Percentiles rank a stretch among this genome's conserved stretches.
These are phyloP conservation scores for Metschnikowia anglica DNA, from an alignment of 805 yeast species.

Conservation along the genomic window DNA sequence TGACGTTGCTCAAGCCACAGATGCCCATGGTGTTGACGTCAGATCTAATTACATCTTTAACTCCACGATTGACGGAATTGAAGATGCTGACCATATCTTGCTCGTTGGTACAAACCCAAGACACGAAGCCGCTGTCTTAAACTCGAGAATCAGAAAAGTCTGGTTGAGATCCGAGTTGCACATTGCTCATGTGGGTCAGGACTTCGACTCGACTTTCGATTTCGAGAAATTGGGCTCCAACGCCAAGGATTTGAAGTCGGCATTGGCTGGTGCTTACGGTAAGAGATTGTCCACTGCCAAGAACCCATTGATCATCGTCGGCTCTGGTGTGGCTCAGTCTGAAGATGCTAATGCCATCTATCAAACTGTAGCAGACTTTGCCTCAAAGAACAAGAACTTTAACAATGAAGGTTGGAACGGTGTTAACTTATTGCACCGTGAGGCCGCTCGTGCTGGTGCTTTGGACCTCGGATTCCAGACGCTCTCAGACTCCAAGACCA, in stretches of 20 bases:
- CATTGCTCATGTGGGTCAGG: conserved; percentile 70
- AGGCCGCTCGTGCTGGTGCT: conserved; percentile 86
- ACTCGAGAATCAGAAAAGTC: conserved; percentile 76
- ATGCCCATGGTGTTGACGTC: conserved; percentile 66
- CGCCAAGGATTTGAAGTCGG: conserved; percentile 54
- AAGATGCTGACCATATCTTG: conserved; percentile 77
- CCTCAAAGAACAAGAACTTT: conserved; percentile 53
- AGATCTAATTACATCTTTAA: conserved; percentile 80
- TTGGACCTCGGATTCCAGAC: conserved; percentile 77
- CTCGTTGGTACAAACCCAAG: conserved; percentile 86
- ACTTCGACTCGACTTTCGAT: conserved; percentile 74
- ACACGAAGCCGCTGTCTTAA: conserved; percentile 85
- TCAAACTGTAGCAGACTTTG: conserved; percentile 61
- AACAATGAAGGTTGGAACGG: conserved; percentile 79
- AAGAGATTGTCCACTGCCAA: conserved; percentile 62
- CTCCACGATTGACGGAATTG: conserved; percentile 75
- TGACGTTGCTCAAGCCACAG: conserved; percentile 59
- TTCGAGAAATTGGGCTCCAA: conserved; percentile 61
- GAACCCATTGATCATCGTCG: conserved; percentile 76
- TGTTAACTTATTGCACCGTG: conserved; percentile 74
- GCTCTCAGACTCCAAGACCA: conserved; percentile 43
- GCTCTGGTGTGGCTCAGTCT: conserved; percentile 73
- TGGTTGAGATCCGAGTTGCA: conserved; percentile 72
- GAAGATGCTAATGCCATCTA: conserved; percentile 62
- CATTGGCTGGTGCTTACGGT: conserved; percentile 69